Evolutionary conservation across 768 basidiomycete genomes (phyloP).

Genomic region (Rhizopogon salebrosus): DNA sequence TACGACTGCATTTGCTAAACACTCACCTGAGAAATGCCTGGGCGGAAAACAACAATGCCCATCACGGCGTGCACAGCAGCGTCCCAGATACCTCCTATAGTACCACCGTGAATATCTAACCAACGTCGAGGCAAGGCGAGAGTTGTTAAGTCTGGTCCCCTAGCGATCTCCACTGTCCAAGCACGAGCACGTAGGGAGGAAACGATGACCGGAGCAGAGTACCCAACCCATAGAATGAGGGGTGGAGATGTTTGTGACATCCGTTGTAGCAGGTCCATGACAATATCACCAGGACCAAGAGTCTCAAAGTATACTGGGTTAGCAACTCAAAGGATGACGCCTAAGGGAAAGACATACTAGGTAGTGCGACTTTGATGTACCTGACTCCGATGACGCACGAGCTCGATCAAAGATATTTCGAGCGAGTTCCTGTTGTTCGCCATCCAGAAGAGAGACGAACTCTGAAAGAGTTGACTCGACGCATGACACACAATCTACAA

Average conservation of each 20-base stretch:
- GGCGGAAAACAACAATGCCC: conserved; percentile 60
- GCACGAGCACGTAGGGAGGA: conserved; percentile 42
- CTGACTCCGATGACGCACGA: conserved; percentile 14
- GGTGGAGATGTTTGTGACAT: conserved; percentile 48
- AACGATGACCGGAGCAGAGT: conserved; percentile 49
- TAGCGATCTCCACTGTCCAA: conserved; percentile 52
- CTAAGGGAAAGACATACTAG: conserved; percentile 22
- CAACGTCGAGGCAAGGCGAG: conserved; percentile 67
- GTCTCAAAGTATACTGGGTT: conserved; percentile 7
- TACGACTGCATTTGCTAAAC: conserved; percentile 2
- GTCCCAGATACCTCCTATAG: conserved; percentile 61
- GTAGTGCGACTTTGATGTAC: conserved; percentile 24
- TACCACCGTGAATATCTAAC: conserved; percentile 66
- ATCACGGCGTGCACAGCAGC: conserved; percentile 67
- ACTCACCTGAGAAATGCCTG: conserved; percentile 69
- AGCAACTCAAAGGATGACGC: conserved; percentile 5
- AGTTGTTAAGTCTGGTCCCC: conserved; percentile 33
- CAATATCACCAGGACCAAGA: conserved; percentile 12
- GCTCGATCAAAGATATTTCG: conserved; percentile 11
- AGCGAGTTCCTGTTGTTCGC: conserved; percentile 15
- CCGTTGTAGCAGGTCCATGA: conserved; percentile 31
- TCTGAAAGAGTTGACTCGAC: conserved; percentile 15
- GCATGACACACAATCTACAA: conserved; percentile 30
- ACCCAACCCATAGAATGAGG: conserved; percentile 66
- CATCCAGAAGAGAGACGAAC: conserved; percentile 17